Base-by-base conservation (phyloP, 2,329 filamentous ascomycete genomes). In the Colletotrichum simmondsii region DNA sequence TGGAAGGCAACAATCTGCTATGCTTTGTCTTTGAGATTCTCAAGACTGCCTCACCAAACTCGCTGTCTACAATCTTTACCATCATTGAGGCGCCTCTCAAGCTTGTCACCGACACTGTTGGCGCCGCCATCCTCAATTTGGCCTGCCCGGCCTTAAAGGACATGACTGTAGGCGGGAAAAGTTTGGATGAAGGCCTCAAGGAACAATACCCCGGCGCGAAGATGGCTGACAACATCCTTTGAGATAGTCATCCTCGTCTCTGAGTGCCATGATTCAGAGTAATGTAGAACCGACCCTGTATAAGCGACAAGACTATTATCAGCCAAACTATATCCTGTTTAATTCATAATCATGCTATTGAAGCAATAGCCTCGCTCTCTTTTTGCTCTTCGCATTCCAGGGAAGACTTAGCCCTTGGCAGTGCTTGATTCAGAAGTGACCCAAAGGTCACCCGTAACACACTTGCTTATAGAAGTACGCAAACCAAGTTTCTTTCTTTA, bases 1-100 rank as follows among this genome's bases (percentile, higher is more conserved):
- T 84, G 1, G 72, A 88, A 67, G 85, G 84, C 16, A 87, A 89
- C 78, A 87, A 89, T 75, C 77, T 84, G 7, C 64, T 83, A 19
- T 88, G 86, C 73, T 81, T 81, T 63, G 74, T 78, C 14, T 76
- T 81, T 37, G 81, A 87, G 63, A 76, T 81, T 14, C 78, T 83
- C n/a, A 78, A 83, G 75, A 81, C 83, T 6, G 81, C 76, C 4
- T 77, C 83, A 0, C 87, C 86, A 1, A 86, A 86, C 76, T 75
- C 85, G 0, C 72, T 87, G 1, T 81, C 80, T 2, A 80, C 80
- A 1, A 35, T 87, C 5, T 82, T 85, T 62, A 74, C 75, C 1
- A 79, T 80, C 24, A 64, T 85, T 30, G 74, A 74, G 10, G 68
- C 75, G 2, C 77, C 83, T 8, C 66, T 83, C 32, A 69, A 80